Conservation (phyloP, 2,329 filamentous ascomycete species). For the Ceratocystis huliohia region DNA sequence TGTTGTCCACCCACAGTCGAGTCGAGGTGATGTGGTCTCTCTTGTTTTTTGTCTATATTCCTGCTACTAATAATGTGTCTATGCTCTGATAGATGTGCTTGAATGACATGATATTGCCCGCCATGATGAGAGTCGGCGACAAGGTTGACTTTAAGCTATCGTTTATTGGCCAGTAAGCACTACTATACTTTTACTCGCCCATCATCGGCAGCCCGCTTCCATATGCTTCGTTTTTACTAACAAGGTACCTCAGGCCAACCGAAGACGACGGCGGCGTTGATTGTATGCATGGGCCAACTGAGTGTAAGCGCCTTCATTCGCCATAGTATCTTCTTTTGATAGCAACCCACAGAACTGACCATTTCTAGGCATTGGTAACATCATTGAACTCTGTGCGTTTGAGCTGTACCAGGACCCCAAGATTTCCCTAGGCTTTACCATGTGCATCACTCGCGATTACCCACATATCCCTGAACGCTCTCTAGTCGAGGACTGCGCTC, state of each 20-base stretch:
- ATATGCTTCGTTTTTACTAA: constrained; percentile 3
- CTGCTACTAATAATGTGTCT: neutral
- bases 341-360: neutral
- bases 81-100: constrained; percentile 51
- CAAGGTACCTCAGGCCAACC: constrained; percentile 38
- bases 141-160: constrained; percentile 87
- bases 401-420: constrained; percentile 74
- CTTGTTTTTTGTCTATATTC: too few relatives aligned
- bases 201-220: neutral
- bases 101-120: constrained; percentile 64
- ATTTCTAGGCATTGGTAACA: constrained; percentile 61
- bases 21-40: too few relatives aligned
- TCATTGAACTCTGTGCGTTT: constrained; percentile 82
- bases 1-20: constrained; percentile 22
- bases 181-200: neutral
- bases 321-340: too few relatives aligned
- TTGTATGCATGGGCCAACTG: constrained; percentile 78
- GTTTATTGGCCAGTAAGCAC: constrained; percentile 65
- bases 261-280: constrained; percentile 62
- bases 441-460: constrained; percentile 74
- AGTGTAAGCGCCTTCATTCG: constrained; percentile 40
- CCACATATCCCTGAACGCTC: constrained; percentile 59
- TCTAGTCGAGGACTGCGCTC: constrained; percentile 75
- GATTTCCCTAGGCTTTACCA: constrained; percentile 80
- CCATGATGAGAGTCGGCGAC: constrained; percentile 67